Evolutionary conservation across 345 rosid genomes (phyloP).

Genomic region (Eucalyptus camaldulensis): DNA sequence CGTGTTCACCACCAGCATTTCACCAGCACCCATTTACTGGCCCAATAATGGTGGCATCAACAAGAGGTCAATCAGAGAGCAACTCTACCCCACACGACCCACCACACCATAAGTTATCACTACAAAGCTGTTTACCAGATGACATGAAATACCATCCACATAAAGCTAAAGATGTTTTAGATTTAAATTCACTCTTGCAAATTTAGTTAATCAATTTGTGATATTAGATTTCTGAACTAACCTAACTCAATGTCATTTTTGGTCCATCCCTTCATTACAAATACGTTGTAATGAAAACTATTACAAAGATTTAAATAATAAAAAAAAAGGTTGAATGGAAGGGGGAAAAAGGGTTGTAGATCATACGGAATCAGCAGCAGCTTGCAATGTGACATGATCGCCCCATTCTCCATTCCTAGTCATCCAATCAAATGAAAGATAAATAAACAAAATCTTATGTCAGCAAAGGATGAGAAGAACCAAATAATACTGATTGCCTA

Average conservation of each 20-base stretch:
- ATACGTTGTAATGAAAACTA: not conserved
- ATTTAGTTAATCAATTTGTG: not conserved
- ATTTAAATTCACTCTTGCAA: not conserved
- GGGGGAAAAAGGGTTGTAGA: not conserved
- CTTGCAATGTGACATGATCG: constrained; percentile 64
- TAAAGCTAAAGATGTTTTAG: not conserved
- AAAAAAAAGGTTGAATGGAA: not conserved
- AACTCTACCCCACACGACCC: not conserved
- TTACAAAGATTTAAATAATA: not conserved
- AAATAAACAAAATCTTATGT: not conserved
- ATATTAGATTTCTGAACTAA: not conserved
- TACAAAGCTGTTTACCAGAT: not conserved
- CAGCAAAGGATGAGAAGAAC: not conserved
- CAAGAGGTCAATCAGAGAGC: not conserved
- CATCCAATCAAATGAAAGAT: not conserved
- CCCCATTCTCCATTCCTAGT: constrained; percentile 60
- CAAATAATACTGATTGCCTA: not conserved
- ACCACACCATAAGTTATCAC: not conserved
- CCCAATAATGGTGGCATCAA: not conserved
- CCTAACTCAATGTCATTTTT: not conserved
- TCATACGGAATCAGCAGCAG: constrained; percentile 55
- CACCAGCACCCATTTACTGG: not conserved
- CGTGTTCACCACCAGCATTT: not conserved
- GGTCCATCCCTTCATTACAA: not conserved
- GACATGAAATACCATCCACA: not conserved